Percentiles rank a stretch among this genome's conserved stretches.
Evolutionary conservation across 108 stramenopile species (phyloP).

Genomic region (Cafeteria roenbergensis): DNA sequence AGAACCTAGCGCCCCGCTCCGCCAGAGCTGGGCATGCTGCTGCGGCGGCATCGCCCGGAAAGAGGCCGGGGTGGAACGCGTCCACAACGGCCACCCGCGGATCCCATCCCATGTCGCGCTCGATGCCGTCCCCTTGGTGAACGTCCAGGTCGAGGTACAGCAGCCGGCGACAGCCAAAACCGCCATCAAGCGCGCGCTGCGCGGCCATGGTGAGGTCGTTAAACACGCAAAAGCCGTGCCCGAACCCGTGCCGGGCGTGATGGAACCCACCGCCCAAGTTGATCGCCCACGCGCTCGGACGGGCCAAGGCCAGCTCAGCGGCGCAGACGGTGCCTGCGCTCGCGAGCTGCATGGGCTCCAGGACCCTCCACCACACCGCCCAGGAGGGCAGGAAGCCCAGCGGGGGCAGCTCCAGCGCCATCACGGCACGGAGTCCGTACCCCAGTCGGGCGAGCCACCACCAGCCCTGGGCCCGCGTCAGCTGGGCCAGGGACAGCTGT

Average conservation of each 20-base stretch:
- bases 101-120: not conserved
- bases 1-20: not conserved
- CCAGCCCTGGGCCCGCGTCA: not conserved
- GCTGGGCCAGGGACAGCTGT: too few relatives aligned
- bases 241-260: not conserved
- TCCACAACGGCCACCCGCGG: too few relatives aligned
- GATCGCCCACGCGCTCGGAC: not conserved
- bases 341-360: not conserved
- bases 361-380: not conserved
- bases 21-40: too few relatives aligned
- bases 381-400: constrained; percentile 1
- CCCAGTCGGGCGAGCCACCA: not conserved
- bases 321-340: not conserved
- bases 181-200: not conserved
- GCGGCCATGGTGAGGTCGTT: not conserved
- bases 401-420: not conserved
- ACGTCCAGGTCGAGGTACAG: constrained; percentile 5
- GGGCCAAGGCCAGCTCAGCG: constrained; percentile 1
- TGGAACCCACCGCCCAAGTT: constrained; percentile 1
- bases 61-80: not conserved
- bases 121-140: constrained; percentile 1
- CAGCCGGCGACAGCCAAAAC: not conserved
- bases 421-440: not conserved
- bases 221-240: not conserved
- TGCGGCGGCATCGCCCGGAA: not conserved